Evolutionary conservation across 2,329 filamentous ascomycete species (phyloP), one percentile per base, ranked within the genome.

Genomic region (Dryadomyces sulphureus): DNA sequence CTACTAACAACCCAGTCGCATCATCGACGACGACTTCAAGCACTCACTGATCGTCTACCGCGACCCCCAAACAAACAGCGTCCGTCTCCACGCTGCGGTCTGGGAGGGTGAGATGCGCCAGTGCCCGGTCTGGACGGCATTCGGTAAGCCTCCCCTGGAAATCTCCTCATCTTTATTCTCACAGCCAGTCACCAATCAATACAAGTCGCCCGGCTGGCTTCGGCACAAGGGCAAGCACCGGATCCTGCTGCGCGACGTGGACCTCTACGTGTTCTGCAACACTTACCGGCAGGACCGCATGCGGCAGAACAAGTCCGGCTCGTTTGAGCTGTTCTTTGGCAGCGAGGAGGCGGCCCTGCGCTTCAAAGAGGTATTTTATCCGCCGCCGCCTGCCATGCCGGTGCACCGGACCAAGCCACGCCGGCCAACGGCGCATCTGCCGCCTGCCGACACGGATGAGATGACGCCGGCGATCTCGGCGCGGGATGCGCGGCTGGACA

Each of bases 51-150:
- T 68, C 14, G 68, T 80, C 1, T 73, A 70, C 47, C 60, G 71
- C 49, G 75, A 81, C 52, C 43, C 52, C 1, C 59, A 64, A 21
- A 72, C 68, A 1, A 59, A 62, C 9, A 69, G 68, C 2, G 48
- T 73, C 2, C 69, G 77, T 12, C 67, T 81, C 0, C 74, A 78
- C 41, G 72, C 73, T 12, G 65, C 71, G 1, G 67, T 75, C 0
- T 69, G 66, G 63, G 67, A 71, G n/a, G 75, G 73, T 2, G 67
- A 70, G 44, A 55, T 77, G 43, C 64, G 62, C 25, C 63, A 63
- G 43, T 77, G 73, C 53, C 77, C 76, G 1, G 66, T 81, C 8
- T 81, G 77, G 77, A 80, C 76, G 2, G 75, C 76, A 2, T 81
- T 81, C 53, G 61, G 75, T 78, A 61, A 22, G 68, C 54, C 8